Percentiles rank a stretch among this genome's conserved stretches.
Evolutionary conservation across 2,329 filamentous ascomycete species (phyloP).

Genomic region (Arachnomyces sp.): DNA sequence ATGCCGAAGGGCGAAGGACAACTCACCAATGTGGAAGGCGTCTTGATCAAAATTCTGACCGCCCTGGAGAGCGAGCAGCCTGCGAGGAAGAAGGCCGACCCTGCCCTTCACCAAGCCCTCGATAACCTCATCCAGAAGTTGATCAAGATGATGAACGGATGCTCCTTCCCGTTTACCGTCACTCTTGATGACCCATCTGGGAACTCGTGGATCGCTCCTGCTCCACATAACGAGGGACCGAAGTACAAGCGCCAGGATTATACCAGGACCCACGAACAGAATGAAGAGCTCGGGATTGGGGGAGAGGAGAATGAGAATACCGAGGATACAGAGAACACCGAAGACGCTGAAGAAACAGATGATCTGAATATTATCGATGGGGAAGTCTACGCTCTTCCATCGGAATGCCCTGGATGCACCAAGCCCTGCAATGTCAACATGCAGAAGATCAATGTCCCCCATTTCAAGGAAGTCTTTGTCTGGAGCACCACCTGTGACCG

Average conservation of each 20-base stretch:
- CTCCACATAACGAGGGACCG: slow-evolving; percentile 64
- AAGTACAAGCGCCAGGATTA: slow-evolving; percentile 89
- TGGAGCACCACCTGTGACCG: slow-evolving; percentile 90
- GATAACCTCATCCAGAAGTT: slow-evolving; percentile 67
- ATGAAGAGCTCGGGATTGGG: slow-evolving; percentile 72
- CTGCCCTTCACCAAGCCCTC: slow-evolving; percentile 72
- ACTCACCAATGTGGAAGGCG: slow-evolving; percentile 86
- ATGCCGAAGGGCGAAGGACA: slow-evolving; percentile 86
- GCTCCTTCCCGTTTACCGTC: slow-evolving; percentile 78
- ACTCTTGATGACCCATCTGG: slow-evolving; percentile 85
- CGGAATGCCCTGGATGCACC: slow-evolving; percentile 84
- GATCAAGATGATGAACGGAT: slow-evolving; percentile 67
- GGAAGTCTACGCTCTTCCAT: slow-evolving; percentile 87
- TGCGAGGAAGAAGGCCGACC: slow-evolving; percentile 67
- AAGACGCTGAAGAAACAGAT: slow-evolving; percentile 49
- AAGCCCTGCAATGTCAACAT: slow-evolving; percentile 85
- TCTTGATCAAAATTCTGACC: slow-evolving; percentile 68
- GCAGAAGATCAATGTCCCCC: slow-evolving; percentile 97
- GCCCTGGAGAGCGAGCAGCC: slow-evolving; percentile 77
- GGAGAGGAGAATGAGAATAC: slow-evolving; percentile 30
- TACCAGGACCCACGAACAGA: slow-evolving; percentile 73
- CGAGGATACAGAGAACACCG: slow-evolving; percentile 17
- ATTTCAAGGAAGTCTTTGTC: slow-evolving; percentile 94
- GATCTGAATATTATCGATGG: slow-evolving; percentile 83
- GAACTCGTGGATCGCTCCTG: slow-evolving; percentile 93